Evolutionary conservation across 768 basidiomycete species (phyloP).

Genomic region (Lepiota brunneoincarnata): DNA sequence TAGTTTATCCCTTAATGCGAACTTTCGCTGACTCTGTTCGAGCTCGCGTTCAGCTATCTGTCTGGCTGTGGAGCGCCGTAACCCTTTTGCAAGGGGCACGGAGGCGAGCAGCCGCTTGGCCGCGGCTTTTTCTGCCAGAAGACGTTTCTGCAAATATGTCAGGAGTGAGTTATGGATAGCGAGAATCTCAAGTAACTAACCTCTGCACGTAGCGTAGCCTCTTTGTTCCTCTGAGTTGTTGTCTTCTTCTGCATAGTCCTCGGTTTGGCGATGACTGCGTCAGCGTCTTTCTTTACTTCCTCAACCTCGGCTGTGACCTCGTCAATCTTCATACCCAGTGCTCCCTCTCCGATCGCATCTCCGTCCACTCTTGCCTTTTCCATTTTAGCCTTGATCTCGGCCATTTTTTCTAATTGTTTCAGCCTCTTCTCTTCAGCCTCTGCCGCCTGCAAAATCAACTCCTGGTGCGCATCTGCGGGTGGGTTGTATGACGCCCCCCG

Average conservation of each 20-base stretch:
- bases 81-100: slow-evolving; percentile 50
- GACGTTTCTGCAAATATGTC: slow-evolving; percentile 50
- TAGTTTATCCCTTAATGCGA: slow-evolving; percentile 45
- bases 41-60: slow-evolving; percentile 38
- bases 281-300: slow-evolving; percentile 30
- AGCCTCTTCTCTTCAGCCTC: slow-evolving; percentile 60
- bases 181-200: slow-evolving; percentile 31
- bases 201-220: slow-evolving; percentile 60
- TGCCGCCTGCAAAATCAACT: slow-evolving; percentile 66
- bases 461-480: slow-evolving; percentile 65
- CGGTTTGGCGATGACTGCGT: slow-evolving; percentile 16
- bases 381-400: slow-evolving; percentile 53
- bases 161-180: no score
- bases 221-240: slow-evolving; percentile 60
- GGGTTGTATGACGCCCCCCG: slow-evolving; percentile 92
- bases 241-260: slow-evolving; percentile 44
- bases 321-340: slow-evolving; percentile 68
- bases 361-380: slow-evolving; percentile 40
- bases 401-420: slow-evolving; percentile 50
- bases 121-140: slow-evolving; percentile 54
- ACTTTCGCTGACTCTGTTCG: slow-evolving; percentile 38
- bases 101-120: slow-evolving; percentile 60
- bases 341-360: slow-evolving; percentile 33
- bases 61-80: slow-evolving; percentile 43
- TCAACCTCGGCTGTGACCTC: slow-evolving; percentile 35